These are phyloP conservation scores for Saturnispora hagleri DNA, from an alignment of 805 yeast genomes.

Conservation along the genomic window DNA sequence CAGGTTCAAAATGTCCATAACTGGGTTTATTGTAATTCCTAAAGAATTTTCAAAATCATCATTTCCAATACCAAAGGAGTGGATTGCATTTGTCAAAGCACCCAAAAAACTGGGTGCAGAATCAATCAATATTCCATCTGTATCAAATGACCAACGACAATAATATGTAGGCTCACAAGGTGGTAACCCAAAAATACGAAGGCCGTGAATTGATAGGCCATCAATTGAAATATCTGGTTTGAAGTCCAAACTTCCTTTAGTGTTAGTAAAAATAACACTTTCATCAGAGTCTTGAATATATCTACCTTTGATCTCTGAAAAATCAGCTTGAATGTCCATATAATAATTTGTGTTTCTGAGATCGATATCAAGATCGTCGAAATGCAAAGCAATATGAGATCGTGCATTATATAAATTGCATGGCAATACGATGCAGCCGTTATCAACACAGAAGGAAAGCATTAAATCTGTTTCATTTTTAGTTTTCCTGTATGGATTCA, in stretches of 20 bases:
- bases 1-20: slow-evolving; percentile 64
- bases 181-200: slow-evolving; percentile 87
- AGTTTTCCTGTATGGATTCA: slow-evolving; percentile 26
- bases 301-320: slow-evolving; percentile 45
- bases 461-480: slow-evolving; percentile 74
- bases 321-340: slow-evolving; percentile 81
- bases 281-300: slow-evolving; percentile 20
- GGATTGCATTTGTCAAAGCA: slow-evolving; percentile 33
- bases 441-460: slow-evolving; percentile 58
- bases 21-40: slow-evolving; percentile 41
- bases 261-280: slow-evolving; percentile 20
- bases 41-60: slow-evolving; percentile 71
- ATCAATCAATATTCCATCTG: slow-evolving; percentile 49
- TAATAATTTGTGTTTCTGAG: slow-evolving; percentile 84
- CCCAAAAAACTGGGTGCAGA: slow-evolving; percentile 39
- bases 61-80: slow-evolving; percentile 52
- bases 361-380: slow-evolving; percentile 64
- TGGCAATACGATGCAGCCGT: slow-evolving; percentile 70
- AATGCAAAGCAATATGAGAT: slow-evolving; percentile 51
- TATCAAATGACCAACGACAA: slow-evolving; percentile 81
- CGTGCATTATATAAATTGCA: slow-evolving; percentile 52
- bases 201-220: slow-evolving; percentile 66
- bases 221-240: slow-evolving; percentile 45
- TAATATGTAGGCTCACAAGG: slow-evolving; percentile 82
- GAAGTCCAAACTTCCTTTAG: slow-evolving; percentile 13